Evolutionary conservation across 768 basidiomycete species (phyloP), one percentile per base, ranked within the genome.

Genomic region (Naganishia friedmannii): DNA sequence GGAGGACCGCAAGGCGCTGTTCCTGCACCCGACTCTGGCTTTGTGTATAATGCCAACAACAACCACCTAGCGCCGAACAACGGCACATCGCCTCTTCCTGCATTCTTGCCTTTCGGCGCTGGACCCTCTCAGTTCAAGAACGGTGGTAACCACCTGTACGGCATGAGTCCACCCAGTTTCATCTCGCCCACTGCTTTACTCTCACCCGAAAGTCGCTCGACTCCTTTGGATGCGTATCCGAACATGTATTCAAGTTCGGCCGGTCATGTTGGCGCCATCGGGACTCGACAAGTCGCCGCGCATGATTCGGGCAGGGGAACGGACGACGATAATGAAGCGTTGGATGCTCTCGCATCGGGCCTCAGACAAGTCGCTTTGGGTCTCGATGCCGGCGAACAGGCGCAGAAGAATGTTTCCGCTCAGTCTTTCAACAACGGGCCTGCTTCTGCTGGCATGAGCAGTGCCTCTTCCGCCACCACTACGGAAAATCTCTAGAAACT

Each of bases 51-150:
- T 28, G 51, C 60, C 51, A 26, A 26, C 48, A 26, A 26, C n/a
- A n/a, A 23, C n/a, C 29, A 56, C 1, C 63, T 34, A 21, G 39
- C 56, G 28, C 32, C 46, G 28, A 34, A 65, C 29, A 69, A 69
- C 19, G 60, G 68, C 9, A 29, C 70, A 6, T 74, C 73, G 0
- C 69, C 76, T 28, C 57, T 77, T 15, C 78, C 79, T 1, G 70
- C 76, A 13, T 80, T 80, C 67, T 74, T 74, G 48, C 79, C 79
- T 0, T 80, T 79, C 68, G 73, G 74, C 46, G 67, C 48, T 34
- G 57, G n/a, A 7, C 60, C 51, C n/a, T 12, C 19, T 15, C 54
- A 37, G 4, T 34, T 21, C 29, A n/a, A 34, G 29, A 53, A 23
- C 42, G 60, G 39, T 42, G 28, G n/a, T 34, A 29, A 42, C 21